These are phyloP conservation scores for Mortierella alpina DNA, from an alignment of 192 early-diverging fungal genomes.

Conservation along the genomic window DNA sequence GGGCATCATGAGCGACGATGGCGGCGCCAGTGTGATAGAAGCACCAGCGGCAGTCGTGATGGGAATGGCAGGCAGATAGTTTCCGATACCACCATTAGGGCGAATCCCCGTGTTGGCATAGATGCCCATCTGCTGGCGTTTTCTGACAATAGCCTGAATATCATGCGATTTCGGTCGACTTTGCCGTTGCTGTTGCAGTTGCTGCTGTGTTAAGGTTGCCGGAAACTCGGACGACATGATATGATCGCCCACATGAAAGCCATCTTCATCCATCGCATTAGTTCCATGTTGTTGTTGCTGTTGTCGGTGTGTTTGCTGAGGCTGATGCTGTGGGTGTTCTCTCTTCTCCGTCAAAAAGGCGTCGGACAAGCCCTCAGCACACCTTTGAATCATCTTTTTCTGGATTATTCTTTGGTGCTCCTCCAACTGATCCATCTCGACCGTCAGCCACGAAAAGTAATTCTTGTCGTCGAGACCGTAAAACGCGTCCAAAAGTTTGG, in stretches of 20 bases:
- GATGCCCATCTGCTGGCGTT: constrained; percentile 36
- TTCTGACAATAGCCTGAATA: constrained; percentile 25
- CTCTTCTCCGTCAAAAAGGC: background rate
- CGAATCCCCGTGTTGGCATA: constrained; percentile 24
- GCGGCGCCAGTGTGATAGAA: background rate
- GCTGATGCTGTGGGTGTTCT: background rate
- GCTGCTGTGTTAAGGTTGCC: background rate
- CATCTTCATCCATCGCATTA: too few species aligned
- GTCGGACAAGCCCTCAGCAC: constrained; percentile 1
- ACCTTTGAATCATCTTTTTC: constrained; percentile 27
- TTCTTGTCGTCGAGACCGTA: constrained; percentile 26
- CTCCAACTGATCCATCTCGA: constrained; percentile 29
- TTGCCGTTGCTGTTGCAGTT: constrained; percentile 9
- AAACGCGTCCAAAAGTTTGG: constrained; percentile 23
- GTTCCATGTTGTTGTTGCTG: background rate
- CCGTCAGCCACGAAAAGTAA: constrained; percentile 42
- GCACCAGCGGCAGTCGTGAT: background rate
- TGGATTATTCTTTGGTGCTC: constrained; percentile 23
- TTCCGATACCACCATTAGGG: constrained; percentile 24
- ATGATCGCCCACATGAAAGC: too few species aligned
- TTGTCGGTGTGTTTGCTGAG: background rate
- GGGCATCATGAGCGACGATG: background rate
- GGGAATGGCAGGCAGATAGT: background rate
- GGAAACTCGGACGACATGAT: background rate
- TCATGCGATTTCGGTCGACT: constrained; percentile 26